Conservation (phyloP, 805 yeast genomes). For the Ogataea angusta region DNA sequence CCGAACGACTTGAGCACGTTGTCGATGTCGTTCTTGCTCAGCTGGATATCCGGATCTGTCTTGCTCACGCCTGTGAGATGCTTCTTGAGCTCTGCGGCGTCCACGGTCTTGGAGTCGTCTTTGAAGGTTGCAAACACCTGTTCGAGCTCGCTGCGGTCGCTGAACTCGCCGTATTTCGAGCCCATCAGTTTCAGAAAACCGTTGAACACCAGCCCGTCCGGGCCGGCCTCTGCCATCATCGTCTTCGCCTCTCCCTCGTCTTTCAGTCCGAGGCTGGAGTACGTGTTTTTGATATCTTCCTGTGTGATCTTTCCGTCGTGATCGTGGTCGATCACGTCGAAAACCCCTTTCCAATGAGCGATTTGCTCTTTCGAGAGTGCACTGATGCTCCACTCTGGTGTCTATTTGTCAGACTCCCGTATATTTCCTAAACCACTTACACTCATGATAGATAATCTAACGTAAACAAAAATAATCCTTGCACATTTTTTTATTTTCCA, state of each 20-base stretch:
- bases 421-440: not conserved
- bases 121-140: constrained; percentile 58
- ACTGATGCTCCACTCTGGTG: constrained; percentile 6
- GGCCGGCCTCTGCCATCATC: constrained; percentile 43
- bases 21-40: constrained; percentile 39
- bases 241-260: constrained; percentile 39
- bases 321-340: constrained; percentile 77
- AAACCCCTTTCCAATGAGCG: constrained; percentile 65
- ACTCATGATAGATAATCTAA: constrained; percentile 1
- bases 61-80: constrained; percentile 47
- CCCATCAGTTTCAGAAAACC: constrained; percentile 64
- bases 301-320: constrained; percentile 63
- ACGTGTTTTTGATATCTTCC: constrained; percentile 52
- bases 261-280: constrained; percentile 46
- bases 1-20: constrained; percentile 53
- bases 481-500: not conserved
- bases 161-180: constrained; percentile 45
- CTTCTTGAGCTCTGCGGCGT: constrained; percentile 38
- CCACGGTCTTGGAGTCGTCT: constrained; percentile 22
- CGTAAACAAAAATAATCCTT: not conserved
- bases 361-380: constrained; percentile 61
- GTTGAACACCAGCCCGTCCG: constrained; percentile 53
- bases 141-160: constrained; percentile 48
- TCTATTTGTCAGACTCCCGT: not conserved
- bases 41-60: constrained; percentile 22